Base-by-base conservation (phyloP, 2,329 filamentous ascomycete species). In the Meredithiella fracta region DNA sequence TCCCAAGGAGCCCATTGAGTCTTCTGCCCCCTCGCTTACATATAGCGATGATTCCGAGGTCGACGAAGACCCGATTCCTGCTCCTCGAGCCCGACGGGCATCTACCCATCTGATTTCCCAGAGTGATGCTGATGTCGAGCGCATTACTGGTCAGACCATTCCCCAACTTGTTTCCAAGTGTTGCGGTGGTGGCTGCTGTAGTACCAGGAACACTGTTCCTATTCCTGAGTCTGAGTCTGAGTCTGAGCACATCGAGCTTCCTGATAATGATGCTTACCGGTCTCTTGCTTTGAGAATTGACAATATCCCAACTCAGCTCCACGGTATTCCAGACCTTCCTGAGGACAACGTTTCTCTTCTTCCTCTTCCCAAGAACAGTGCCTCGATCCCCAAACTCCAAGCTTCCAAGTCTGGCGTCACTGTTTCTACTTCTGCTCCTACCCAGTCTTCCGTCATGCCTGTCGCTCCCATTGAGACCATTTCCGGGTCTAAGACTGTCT, bases 191-290 rank as follows among this genome's bases (percentile, higher is more conserved):
- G 78, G 78, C 57, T 83, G 80, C 67, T 82, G 79, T 63, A 72
- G 81, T 67, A 74, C 73, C 51, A 68, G 67, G 51, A 50, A 50
- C 26, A 25, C 50, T 20, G 37, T 26, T 25, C 22, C 11, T 11
- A 38, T 51, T 25, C 52, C 52, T 29, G 29, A 55, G 14, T 54
- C 47, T 6, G 29, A 55, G 14, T 54, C 47, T 6, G 52, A 58
- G 53, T 79, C 74, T 58, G 78, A 82, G 63, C 65, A 64, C 5
- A 67, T 83, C 20, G 63, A 71, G 15, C 64, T 79, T 1, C 90
- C 91, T 1, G 81, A 92, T 67, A 97, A 94, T 63, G 77, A 83
- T 59, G 92, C 92, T 15, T 98, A 86, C 71, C 77, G 79, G 56
- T 86, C 83, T 59, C 75, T 98, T 51, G 75, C 82, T 54, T 76